Evolutionary conservation across 805 yeast species (phyloP).

Genomic region (Yamadazyma kitorensis): DNA sequence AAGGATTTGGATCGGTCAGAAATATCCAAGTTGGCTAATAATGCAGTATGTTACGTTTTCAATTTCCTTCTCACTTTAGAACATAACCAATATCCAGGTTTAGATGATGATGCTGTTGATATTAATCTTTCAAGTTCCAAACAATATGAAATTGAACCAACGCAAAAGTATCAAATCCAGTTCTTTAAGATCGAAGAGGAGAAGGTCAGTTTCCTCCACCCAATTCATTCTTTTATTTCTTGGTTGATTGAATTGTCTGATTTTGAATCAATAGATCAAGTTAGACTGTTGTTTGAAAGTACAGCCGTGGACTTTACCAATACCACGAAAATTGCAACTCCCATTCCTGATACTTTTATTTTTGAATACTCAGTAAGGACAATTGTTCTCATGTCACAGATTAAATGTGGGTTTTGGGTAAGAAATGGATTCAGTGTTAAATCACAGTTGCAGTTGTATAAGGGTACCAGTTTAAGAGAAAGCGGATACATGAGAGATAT

Average conservation of each 20-base stretch:
- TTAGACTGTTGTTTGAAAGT: constrained; percentile 18
- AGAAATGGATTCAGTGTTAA: constrained; percentile 84
- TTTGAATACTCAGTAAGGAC: constrained; percentile 79
- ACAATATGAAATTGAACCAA: constrained; percentile 19
- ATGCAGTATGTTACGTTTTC: constrained; percentile 31
- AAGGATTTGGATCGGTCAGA: constrained; percentile 13
- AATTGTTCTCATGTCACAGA: constrained; percentile 74
- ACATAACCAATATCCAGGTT: constrained; percentile 24
- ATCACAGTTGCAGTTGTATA: constrained; percentile 76
- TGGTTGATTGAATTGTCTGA: constrained; percentile 62
- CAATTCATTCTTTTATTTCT: constrained; percentile 69
- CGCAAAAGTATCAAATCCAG: constrained; percentile 20
- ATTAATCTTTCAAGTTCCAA: constrained; percentile 16
- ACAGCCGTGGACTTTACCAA: constrained; percentile 6
- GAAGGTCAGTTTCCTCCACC: constrained; percentile 71
- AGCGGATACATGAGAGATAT: constrained; percentile 79
- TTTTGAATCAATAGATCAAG: constrained; percentile 20
- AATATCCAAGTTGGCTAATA: constrained; percentile 13
- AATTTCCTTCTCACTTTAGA: constrained; percentile 29
- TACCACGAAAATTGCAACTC: neutral
- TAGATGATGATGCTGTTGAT: constrained; percentile 25
- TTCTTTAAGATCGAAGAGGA: constrained; percentile 32
- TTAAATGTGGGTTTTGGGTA: constrained; percentile 90
- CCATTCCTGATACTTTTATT: constrained; percentile 26
- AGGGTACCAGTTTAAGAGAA: constrained; percentile 76